A percentile compares a stretch with the other conserved stretches of the same genome.
phyloP scores from a whole-genome alignment of 2,329 filamentous ascomycete genomes.

The Aureobasidium vineae region DNA sequence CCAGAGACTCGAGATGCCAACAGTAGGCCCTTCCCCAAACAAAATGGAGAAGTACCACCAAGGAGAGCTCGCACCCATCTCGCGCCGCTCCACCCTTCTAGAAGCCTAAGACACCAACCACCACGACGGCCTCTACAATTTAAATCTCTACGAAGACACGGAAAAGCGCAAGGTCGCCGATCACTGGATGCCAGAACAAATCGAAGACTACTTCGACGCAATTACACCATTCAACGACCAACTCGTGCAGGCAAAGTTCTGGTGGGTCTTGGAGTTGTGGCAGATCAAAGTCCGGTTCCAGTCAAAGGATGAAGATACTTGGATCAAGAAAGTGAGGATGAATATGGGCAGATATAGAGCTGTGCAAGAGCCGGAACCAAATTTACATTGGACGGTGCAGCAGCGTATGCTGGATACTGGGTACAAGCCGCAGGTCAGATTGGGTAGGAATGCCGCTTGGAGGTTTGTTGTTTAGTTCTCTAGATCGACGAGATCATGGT shows the following conservation, averaged over 20 bases:
- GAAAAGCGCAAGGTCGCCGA: slow-evolving; percentile 29
- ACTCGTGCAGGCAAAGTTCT: slow-evolving; percentile 40
- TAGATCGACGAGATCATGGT: too few relatives aligned
- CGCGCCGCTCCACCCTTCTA: slow-evolving; percentile 35
- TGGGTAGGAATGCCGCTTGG: slow-evolving; percentile 39
- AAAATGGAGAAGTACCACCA: slow-evolving; percentile 41
- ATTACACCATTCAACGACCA: slow-evolving; percentile 46
- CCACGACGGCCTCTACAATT: slow-evolving; percentile 32
- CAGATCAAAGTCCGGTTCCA: slow-evolving; percentile 44
- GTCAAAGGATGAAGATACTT: slow-evolving; percentile 36
- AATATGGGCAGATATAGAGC: slow-evolving; percentile 44
- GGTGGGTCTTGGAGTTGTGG: slow-evolving; percentile 49
- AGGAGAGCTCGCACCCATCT: slow-evolving; percentile 38
- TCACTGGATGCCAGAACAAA: slow-evolving; percentile 41
- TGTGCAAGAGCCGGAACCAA: slow-evolving; percentile 41
- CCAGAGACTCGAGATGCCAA: slow-evolving; percentile 36
- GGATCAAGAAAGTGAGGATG: slow-evolving; percentile 42
- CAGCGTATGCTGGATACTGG: slow-evolving; percentile 39
- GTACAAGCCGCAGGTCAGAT: slow-evolving; percentile 39
- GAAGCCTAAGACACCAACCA: slow-evolving; percentile 31
- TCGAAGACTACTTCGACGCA: slow-evolving; percentile 48
- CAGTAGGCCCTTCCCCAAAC: slow-evolving; percentile 39
- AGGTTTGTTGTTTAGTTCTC: slow-evolving; percentile 32
- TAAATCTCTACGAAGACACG: slow-evolving; percentile 31
- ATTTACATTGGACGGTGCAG: slow-evolving; percentile 48